Base-by-base conservation (phyloP, 1,284 basidiomycete species). In the Microbotryomycetes sp. region DNA sequence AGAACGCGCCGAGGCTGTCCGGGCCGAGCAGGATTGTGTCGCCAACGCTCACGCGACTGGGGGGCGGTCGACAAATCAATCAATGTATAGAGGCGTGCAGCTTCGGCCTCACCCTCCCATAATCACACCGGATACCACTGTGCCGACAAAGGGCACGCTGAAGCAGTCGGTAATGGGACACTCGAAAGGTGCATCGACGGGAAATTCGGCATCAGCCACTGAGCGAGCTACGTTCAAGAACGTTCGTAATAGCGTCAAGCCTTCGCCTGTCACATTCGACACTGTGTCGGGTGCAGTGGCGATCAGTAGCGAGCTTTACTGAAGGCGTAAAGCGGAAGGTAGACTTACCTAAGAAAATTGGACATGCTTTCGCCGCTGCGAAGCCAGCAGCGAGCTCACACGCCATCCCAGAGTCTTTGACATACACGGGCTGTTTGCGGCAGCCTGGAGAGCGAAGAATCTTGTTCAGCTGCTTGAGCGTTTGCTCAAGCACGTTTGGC, bases 101-200 rank as follows among this genome's bases (percentile, higher is more conserved):
- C 54, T n/a, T 56, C 56, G 54, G 27, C 49, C 46, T 24, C 46
- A 61, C 63, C 2, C 63, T 56, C 26, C 31, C 2, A 18, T 30
- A 59, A 96, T 76, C 59, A 96, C 91, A 1, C 93, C 92, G 70
- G 91, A 91, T 27, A 96, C 89, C 5, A 97, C 94, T 1, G 92
- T 94, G 35, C 94, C 93, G 2, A 94, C 90, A 69, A 93, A 96
- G 0, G 91, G 92, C 1, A 73, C 72, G 1, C 69, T 70, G 73
- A 75, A 91, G 26, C 89, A 83, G 70, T 91, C 89, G 59, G 75
- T 77, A 61, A 81, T 78, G 49, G 78, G 76, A 61, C 80, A 79
- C 82, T 97, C 93, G 60, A 88, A 73, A 90, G 59, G 9, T 60
- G 68, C 47, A 63, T 71, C 61, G 66, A 76, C 66, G 67, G 73